Evolutionary conservation across 2,329 filamentous ascomycete genomes (phyloP).

Genomic region (Raffaelea arxii): DNA sequence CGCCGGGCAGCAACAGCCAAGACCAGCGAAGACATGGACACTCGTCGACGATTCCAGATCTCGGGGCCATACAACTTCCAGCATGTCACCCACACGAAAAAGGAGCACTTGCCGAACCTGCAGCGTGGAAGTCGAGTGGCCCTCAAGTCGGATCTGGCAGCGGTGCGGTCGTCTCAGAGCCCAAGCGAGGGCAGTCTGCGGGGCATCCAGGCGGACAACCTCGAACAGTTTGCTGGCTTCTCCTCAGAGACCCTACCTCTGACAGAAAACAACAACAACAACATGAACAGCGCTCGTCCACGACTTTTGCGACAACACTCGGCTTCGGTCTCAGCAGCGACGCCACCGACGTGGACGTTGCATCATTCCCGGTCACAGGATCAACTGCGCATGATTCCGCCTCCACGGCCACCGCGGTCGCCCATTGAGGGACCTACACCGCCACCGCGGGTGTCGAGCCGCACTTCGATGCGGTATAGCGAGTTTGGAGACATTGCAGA

Average conservation of each 20-base stretch:
- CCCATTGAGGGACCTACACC: conserved; percentile 29
- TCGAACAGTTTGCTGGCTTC: conserved; percentile 38
- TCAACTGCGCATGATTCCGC: conserved; percentile 33
- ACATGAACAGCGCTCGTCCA: conserved; percentile 13
- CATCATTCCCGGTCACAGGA: conserved; percentile 40
- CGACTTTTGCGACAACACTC: conserved; percentile 20
- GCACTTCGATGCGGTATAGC: conserved; percentile 35
- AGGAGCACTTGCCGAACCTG: conserved; percentile 34
- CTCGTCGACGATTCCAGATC: conserved; percentile 39
- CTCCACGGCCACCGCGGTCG: conserved; percentile 41
- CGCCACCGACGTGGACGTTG: conserved; percentile 22
- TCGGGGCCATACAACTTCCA: conserved; percentile 59
- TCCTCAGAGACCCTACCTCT: conserved; percentile 31
- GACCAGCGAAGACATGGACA: conserved; percentile 16
- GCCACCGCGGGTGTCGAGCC: conserved; percentile 47
- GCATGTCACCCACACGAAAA: conserved; percentile 49
- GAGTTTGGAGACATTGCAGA: conserved; percentile 26
- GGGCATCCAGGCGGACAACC: conserved; percentile 28
- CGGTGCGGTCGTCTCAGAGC: conserved; percentile 25
- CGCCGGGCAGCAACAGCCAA: conserved; percentile 29
- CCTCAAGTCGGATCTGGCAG: conserved; percentile 33
- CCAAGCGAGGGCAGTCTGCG: conserved; percentile 25
- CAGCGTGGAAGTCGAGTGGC: conserved; percentile 30
- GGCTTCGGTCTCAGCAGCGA: conserved; percentile 13
- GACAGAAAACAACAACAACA: background rate